These are phyloP conservation scores for Telfairia occidentalis DNA, from an alignment of 331 rosid genomes.

Conservation along the genomic window DNA sequence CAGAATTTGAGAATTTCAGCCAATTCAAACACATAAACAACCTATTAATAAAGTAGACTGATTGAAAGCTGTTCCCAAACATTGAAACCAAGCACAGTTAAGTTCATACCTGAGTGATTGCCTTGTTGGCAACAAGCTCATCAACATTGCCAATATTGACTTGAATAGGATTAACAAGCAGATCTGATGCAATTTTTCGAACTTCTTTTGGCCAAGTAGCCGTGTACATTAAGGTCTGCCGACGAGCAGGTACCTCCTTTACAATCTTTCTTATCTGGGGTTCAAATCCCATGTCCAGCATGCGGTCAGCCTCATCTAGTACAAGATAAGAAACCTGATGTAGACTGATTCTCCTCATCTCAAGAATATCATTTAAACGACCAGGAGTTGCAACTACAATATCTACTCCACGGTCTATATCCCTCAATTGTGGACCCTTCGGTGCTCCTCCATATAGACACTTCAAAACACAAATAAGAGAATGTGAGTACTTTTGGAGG, in stretches of 20 bases:
- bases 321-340: slow-evolving; percentile 88
- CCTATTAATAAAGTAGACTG: not conserved
- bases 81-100: not conserved
- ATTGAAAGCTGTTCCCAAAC: not conserved
- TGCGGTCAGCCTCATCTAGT: slow-evolving; percentile 95
- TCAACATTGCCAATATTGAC: slow-evolving; percentile 95
- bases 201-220: slow-evolving; percentile 99
- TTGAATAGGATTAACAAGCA: slow-evolving; percentile 82
- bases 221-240: slow-evolving; percentile 94
- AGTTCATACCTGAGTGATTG: slow-evolving; percentile 78
- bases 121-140: slow-evolving; percentile 92
- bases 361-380: slow-evolving; percentile 94
- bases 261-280: slow-evolving; percentile 98
- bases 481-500: not conserved
- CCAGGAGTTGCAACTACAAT: slow-evolving; percentile 99
- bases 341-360: slow-evolving; percentile 87
- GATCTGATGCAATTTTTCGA: slow-evolving; percentile 93
- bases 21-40: not conserved
- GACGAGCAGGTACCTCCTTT: slow-evolving; percentile 81
- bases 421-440: slow-evolving; percentile 96
- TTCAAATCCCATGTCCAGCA: slow-evolving; percentile 99
- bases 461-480: slow-evolving; percentile 21
- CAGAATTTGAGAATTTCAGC: not conserved
- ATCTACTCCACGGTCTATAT: slow-evolving; percentile 83
- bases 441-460: slow-evolving; percentile 99